Percentiles rank a stretch among this genome's conserved stretches.
phyloP scores from a whole-genome alignment of 1,284 basidiomycete species.

The Porodaedalea pini region DNA sequence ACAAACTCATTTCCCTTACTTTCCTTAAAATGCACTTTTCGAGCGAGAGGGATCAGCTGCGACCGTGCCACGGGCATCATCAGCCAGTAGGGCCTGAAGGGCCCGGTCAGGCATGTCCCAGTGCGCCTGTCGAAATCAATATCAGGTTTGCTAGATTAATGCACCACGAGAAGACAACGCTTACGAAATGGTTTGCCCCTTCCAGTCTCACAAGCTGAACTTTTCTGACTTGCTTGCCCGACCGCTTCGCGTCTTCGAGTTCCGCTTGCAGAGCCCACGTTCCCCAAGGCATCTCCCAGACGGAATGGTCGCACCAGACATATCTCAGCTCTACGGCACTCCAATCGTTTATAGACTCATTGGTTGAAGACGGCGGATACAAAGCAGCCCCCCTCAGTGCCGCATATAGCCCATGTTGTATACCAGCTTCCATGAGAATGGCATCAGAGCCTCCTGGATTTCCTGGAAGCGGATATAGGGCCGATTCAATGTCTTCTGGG shows the following conservation, averaged over 20 bases:
- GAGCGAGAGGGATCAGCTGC: background rate
- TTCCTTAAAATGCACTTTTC: too few relatives aligned
- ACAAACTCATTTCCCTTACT: too few relatives aligned
- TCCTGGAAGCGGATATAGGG: slow-evolving; percentile 19
- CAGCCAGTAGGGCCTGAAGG: background rate
- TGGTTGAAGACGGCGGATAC: background rate
- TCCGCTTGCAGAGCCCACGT: slow-evolving; percentile 21
- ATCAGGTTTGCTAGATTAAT: background rate
- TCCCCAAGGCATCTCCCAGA: slow-evolving; percentile 24
- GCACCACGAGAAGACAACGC: background rate
- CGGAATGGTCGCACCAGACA: slow-evolving; percentile 26
- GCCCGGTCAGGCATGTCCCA: slow-evolving; percentile 7
- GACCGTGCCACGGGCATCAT: background rate
- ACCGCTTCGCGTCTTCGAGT: slow-evolving; percentile 18
- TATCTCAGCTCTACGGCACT: slow-evolving; percentile 21
- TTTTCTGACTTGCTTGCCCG: slow-evolving; percentile 16
- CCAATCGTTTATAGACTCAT: slow-evolving; percentile 1
- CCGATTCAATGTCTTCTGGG: slow-evolving; percentile 20
- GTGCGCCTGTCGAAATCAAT: background rate
- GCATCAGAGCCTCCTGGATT: slow-evolving; percentile 25
- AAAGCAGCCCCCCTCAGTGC: slow-evolving; percentile 19
- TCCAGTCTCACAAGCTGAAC: slow-evolving; percentile 22
- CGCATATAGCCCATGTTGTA: slow-evolving; percentile 20
- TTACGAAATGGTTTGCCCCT: slow-evolving; percentile 28
- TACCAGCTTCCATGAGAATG: slow-evolving; percentile 17